Evolutionary conservation across 768 basidiomycete species (phyloP), one percentile per base, ranked within the genome.

Genomic region (Lactarius sp.): DNA sequence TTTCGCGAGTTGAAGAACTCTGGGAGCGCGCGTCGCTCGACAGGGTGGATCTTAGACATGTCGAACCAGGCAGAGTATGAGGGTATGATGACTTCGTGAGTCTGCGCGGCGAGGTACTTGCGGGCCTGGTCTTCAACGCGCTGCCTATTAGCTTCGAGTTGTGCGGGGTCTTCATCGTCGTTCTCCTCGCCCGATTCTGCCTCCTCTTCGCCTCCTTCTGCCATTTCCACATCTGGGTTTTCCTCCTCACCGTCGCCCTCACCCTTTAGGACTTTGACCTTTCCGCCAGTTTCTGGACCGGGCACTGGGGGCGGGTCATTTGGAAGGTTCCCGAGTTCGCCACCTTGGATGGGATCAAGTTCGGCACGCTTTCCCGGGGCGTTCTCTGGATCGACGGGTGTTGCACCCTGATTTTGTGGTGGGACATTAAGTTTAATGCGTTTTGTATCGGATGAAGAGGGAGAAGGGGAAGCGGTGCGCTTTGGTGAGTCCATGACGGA

Each of bases 31-130:
- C 92, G 85, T 52, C 87, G 84, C 75, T 99, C 97, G 65, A 98
- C 89, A 10, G 90, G 84, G 70, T 97, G 92, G 60, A 99, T 89
- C 73, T 90, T 86, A 60, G 90, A 84, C 85, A 98, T 93, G 75
- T 93, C 89, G 77, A 98, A 99, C 97, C 97, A 98, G 18, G 94
- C 90, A 8, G 94, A 88, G 73, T 98, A 98, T 31, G 94, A 96
- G 8, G 97, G 97, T 56, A 99, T 91, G 72, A 99, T 86, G 72
- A 99, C 86, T 69, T 96, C 92, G 77, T 98, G 96, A 1, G 94
- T 96, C 75, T 99, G 97, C 0, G 93, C 91, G 0, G 95, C 94
- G 50, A 99, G 90, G 73, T 98, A 98, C 70, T 95, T 92, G 60
- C 87, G 86, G 57, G 88, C 94, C 73, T 89, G 92, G 70, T 90